Percentiles rank a stretch among this genome's conserved stretches.
phyloP scores from a whole-genome alignment of 306 rosid species.

The Cicer chorassanicum region DNA sequence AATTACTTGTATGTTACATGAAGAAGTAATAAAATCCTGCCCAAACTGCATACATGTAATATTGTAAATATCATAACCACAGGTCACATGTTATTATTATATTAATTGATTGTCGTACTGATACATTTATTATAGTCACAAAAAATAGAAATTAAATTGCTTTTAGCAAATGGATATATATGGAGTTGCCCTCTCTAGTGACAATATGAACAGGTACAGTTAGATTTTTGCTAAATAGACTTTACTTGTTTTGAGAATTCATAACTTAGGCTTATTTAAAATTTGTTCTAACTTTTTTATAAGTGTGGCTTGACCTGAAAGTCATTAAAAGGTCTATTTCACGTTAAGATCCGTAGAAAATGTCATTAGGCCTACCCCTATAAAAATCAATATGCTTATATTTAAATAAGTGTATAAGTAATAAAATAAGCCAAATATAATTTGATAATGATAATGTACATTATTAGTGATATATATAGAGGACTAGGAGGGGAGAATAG shows the following conservation, averaged over 20 bases:
- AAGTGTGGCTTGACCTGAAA: too few species aligned
- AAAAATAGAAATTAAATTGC: neutral
- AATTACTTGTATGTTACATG: conserved; percentile 5
- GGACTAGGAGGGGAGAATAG: too few species aligned
- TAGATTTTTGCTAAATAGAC: neutral
- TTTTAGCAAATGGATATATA: neutral
- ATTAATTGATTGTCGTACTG: neutral
- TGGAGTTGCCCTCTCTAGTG: neutral
- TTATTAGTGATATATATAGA: neutral
- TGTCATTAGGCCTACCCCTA: too few species aligned
- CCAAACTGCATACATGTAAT: neutral
- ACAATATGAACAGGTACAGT: neutral
- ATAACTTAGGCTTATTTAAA: too few species aligned
- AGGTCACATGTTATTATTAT: neutral
- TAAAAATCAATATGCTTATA: neutral
- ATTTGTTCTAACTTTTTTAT: too few species aligned
- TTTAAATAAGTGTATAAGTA: neutral
- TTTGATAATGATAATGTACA: neutral
- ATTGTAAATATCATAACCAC: neutral
- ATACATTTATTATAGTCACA: neutral
- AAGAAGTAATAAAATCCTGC: neutral
- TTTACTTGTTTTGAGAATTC: neutral
- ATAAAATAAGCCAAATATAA: neutral
- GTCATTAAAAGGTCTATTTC: too few species aligned
- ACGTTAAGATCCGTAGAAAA: too few species aligned